Evolutionary conservation across 164 flowering plant species (phyloP).

Genomic region (Annona cherimola): DNA sequence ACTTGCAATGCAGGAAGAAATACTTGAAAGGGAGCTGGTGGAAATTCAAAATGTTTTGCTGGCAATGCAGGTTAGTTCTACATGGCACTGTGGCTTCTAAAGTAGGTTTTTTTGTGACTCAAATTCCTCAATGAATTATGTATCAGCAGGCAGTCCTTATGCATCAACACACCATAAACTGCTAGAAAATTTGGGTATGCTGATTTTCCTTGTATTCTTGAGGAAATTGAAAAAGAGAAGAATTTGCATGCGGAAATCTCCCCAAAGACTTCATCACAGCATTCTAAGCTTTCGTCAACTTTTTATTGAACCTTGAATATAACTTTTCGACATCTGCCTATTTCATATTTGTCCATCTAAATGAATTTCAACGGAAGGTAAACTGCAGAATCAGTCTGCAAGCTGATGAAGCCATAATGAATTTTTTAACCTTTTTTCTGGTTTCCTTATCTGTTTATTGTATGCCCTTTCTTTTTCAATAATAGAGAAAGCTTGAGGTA

Average conservation of each 20-base stretch:
- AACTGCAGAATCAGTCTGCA: too few relatives aligned
- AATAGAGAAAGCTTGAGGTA: too few relatives aligned
- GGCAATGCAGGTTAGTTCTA: slow-evolving; percentile 79
- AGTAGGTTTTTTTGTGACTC: neutral
- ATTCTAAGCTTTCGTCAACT: neutral
- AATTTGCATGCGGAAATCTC: neutral
- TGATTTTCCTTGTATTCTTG: neutral
- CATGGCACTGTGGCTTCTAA: neutral
- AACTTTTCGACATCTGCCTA: neutral
- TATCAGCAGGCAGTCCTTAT: neutral
- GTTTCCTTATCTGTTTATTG: too few relatives aligned
- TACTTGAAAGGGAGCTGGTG: slow-evolving; percentile 83
- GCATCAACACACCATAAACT: neutral
- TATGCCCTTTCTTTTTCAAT: too few relatives aligned
- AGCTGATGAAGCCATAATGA: too few relatives aligned
- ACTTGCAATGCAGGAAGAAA: slow-evolving; percentile 66
- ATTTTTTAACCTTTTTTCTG: too few relatives aligned
- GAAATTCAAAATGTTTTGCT: slow-evolving; percentile 90
- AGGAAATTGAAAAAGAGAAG: neutral
- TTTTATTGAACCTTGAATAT: neutral
- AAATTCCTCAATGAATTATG: neutral
- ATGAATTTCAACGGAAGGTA: too few relatives aligned
- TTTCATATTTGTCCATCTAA: too few relatives aligned
- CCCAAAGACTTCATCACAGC: neutral
- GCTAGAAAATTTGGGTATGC: too few relatives aligned